Percentiles rank a stretch among this genome's conserved stretches.
These are phyloP conservation scores for Entrophospora sp. DNA, from an alignment of 192 early-diverging fungal genomes.

Conservation along the genomic window DNA sequence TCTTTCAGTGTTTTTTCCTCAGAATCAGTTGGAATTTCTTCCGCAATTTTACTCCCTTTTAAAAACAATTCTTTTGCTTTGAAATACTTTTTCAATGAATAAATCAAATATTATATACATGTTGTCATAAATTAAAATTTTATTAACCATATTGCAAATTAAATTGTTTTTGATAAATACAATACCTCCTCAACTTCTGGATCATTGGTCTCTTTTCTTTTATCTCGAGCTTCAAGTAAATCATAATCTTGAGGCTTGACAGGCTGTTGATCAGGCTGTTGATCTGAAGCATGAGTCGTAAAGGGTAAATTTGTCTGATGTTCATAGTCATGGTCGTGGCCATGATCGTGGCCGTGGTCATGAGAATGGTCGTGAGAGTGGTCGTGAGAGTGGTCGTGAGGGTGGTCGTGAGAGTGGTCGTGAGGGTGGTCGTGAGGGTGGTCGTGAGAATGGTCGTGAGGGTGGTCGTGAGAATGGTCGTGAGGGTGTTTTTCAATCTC, in stretches of 20 bases:
- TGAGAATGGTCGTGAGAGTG: slow-evolving; percentile 2
- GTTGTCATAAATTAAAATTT: neutral
- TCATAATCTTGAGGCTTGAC: slow-evolving; percentile 5
- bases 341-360: neutral
- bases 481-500: neutral
- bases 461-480: neutral
- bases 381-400: neutral
- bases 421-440: slow-evolving; percentile 4
- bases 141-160: too few relatives aligned
- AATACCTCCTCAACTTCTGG: slow-evolving; percentile 16
- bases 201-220: slow-evolving; percentile 10
- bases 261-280: neutral
- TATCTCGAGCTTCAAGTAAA: slow-evolving; percentile 6
- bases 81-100: slow-evolving; percentile 28
- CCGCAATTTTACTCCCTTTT: slow-evolving; percentile 41
- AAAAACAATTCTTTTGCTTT: slow-evolving; percentile 45
- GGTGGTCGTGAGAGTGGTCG: neutral
- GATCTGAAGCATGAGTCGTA: neutral
- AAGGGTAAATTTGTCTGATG: neutral
- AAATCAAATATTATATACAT: neutral
- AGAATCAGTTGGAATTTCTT: slow-evolving; percentile 39
- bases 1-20: slow-evolving; percentile 39
- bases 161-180: neutral
- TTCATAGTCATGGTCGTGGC: neutral
- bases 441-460: slow-evolving; percentile 7